These are phyloP conservation scores for Saccharomyces hybrid DNA, from an alignment of 1,139 yeast species.

Conservation along the genomic window DNA sequence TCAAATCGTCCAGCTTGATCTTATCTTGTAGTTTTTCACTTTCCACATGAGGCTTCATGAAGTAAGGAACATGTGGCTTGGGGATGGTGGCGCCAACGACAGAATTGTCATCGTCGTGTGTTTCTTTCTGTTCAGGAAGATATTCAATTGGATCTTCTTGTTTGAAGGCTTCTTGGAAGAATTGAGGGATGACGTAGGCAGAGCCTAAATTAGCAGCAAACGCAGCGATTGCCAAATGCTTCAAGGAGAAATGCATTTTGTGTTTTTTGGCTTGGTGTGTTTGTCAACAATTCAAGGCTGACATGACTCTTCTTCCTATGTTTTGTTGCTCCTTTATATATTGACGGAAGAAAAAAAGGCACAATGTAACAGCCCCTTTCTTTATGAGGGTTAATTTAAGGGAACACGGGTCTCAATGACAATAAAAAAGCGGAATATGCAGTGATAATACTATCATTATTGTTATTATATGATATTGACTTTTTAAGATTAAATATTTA, in stretches of 20 bases:
- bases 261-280: neutral
- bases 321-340: neutral
- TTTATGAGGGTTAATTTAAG: neutral
- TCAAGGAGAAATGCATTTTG: slow-evolving; percentile 2
- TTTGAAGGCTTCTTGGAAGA: slow-evolving; percentile 17
- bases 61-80: slow-evolving; percentile 25
- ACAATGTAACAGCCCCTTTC: neutral
- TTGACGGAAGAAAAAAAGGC: neutral
- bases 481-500: neutral
- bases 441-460: neutral
- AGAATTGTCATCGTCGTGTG: neutral
- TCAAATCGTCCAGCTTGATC: slow-evolving; percentile 51
- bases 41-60: slow-evolving; percentile 41
- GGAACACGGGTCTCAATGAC: neutral
- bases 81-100: slow-evolving; percentile 2
- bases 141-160: slow-evolving; percentile 4
- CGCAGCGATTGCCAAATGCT: neutral
- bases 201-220: slow-evolving; percentile 6
- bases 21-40: slow-evolving; percentile 56
- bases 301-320: neutral
- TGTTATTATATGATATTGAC: neutral
- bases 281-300: neutral
- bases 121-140: neutral
- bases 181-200: slow-evolving; percentile 19
- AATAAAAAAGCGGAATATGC: too few relatives aligned